A percentile compares a stretch with the other conserved stretches of the same genome.
Evolutionary conservation across 1,139 yeast genomes (phyloP).

Genomic region (Maudiozyma humilis): DNA sequence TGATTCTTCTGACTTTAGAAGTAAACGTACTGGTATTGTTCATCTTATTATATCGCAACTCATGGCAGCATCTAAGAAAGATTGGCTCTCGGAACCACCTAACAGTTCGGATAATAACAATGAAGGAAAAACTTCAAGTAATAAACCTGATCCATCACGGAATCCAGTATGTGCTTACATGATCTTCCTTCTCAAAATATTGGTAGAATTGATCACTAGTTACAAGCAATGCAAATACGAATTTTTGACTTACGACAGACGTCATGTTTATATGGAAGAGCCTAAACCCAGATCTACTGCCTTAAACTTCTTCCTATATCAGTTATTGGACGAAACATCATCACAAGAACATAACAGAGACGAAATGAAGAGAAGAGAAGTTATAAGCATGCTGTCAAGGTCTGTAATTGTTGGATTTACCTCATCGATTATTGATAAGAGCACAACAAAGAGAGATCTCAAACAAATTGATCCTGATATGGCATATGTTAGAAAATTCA

Average conservation of each 20-base stretch:
- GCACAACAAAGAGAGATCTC: constrained; percentile 38
- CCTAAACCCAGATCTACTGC: constrained; percentile 67
- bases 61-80: constrained; percentile 46
- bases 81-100: constrained; percentile 40
- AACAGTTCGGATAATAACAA: constrained; percentile 22
- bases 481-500: constrained; percentile 63
- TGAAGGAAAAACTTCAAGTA: constrained; percentile 22
- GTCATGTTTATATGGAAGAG: constrained; percentile 33
- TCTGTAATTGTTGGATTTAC: constrained; percentile 51
- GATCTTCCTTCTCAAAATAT: constrained; percentile 56
- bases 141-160: constrained; percentile 31
- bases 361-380: constrained; percentile 31
- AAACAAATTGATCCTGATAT: constrained; percentile 58
- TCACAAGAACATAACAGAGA: constrained; percentile 32
- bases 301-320: constrained; percentile 67
- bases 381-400: constrained; percentile 33
- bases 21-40: constrained; percentile 50
- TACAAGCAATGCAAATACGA: constrained; percentile 78
- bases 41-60: constrained; percentile 56
- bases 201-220: constrained; percentile 68
- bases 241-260: constrained; percentile 70
- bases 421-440: constrained; percentile 42
- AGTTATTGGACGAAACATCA: constrained; percentile 52
- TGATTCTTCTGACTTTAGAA: constrained; percentile 6
- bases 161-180: constrained; percentile 53